These are phyloP conservation scores for Myxozyma monticola DNA, from an alignment of 805 yeast genomes.

Conservation along the genomic window DNA sequence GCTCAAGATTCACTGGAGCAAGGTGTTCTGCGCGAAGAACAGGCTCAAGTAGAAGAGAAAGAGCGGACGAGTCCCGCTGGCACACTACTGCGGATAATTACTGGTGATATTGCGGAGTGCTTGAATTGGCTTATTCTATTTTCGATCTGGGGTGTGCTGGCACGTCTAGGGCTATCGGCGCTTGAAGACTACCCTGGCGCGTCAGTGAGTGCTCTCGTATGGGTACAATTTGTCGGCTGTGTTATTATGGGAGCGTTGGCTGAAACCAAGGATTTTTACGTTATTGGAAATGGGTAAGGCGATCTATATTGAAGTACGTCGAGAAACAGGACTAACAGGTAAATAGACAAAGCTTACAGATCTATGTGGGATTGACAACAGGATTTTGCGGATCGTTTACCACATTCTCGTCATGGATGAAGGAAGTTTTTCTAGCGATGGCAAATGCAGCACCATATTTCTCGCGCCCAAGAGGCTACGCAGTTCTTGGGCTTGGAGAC, in stretches of 20 bases:
- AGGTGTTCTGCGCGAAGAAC: too few relatives aligned
- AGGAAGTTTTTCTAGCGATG: slow-evolving; percentile 26
- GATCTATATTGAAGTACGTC: not conserved
- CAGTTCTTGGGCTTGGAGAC: slow-evolving; percentile 27
- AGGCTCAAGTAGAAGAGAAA: too few relatives aligned
- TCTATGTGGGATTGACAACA: slow-evolving; percentile 31
- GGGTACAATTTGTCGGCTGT: slow-evolving; percentile 35
- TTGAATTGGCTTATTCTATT: slow-evolving; percentile 28
- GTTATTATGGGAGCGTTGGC: slow-evolving; percentile 31
- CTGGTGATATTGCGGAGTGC: too few relatives aligned
- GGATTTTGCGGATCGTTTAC: slow-evolving; percentile 36
- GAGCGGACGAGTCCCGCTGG: too few relatives aligned
- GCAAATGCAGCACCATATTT: slow-evolving; percentile 23
- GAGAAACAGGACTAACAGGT: not conserved
- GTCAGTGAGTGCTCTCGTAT: slow-evolving; percentile 18
- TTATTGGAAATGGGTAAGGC: slow-evolving; percentile 6
- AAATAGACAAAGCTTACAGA: slow-evolving; percentile 8
- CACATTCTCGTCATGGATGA: slow-evolving; percentile 36
- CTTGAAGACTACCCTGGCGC: slow-evolving; percentile 30
- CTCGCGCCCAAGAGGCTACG: slow-evolving; percentile 30
- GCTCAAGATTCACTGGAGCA: too few relatives aligned
- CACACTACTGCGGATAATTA: too few relatives aligned
- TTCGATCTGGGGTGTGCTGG: slow-evolving; percentile 32
- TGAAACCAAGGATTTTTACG: slow-evolving; percentile 19
- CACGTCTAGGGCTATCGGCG: slow-evolving; percentile 31